Conservation (phyloP, 2,329 filamentous ascomycete genomes). For the Ophiocordyceps unilateralis region DNA sequence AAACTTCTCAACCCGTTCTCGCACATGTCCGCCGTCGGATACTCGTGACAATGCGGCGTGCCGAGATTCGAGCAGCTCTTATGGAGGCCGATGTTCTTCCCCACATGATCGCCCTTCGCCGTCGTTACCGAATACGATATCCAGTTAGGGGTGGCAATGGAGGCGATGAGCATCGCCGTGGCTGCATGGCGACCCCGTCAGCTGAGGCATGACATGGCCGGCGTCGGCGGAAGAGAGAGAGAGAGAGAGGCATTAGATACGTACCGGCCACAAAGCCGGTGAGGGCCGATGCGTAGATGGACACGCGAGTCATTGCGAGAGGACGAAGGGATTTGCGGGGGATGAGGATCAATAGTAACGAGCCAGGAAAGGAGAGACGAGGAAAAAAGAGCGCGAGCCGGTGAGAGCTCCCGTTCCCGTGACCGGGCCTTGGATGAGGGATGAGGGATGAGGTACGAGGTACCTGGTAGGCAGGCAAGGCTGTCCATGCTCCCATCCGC, state of each 20-base stretch:
- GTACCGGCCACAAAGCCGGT: slow-evolving; percentile 25
- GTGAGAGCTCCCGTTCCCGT: no score
- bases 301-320: slow-evolving; percentile 23
- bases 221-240: not conserved
- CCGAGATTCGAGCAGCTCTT: slow-evolving; percentile 58
- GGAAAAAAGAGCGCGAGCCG: no score
- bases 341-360: no score
- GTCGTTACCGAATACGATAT: slow-evolving; percentile 42
- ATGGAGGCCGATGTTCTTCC: slow-evolving; percentile 61
- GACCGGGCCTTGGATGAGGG: no score
- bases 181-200: slow-evolving; percentile 28
- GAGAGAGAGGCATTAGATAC: no score
- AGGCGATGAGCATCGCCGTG: slow-evolving; percentile 51
- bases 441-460: no score
- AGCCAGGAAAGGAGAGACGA: no score
- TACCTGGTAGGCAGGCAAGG: no score
- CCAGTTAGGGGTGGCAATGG: slow-evolving; percentile 57
- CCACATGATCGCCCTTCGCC: slow-evolving; percentile 26
- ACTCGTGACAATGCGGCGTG: slow-evolving; percentile 36
- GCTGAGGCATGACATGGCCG: slow-evolving; percentile 2
- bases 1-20: slow-evolving; percentile 45
- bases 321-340: not conserved
- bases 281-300: slow-evolving; percentile 24
- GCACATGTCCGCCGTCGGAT: slow-evolving; percentile 17
- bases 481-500: no score